Percentiles rank a stretch among this genome's conserved stretches.
Conservation (phyloP, 106 monocot species). For the Dactylorhiza incarnata region DNA sequence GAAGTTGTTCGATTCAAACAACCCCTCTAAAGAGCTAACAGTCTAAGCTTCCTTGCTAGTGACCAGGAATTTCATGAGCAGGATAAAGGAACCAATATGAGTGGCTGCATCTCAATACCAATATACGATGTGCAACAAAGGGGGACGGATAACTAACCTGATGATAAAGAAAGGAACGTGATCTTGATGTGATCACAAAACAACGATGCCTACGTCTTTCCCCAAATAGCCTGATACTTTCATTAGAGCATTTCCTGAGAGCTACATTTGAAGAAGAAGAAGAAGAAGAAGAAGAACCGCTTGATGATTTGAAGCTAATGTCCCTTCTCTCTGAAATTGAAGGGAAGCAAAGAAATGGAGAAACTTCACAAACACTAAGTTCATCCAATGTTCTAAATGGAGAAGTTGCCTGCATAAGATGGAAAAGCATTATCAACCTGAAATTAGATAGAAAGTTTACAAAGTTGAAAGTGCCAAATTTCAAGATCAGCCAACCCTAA, state of each 20-base stretch:
- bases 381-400: conserved; percentile 86
- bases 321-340: conserved; percentile 32
- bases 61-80: no score
- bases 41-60: no score
- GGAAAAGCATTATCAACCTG: background rate
- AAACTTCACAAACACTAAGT: conserved; percentile 56
- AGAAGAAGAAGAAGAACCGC: conserved; percentile 11
- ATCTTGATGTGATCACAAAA: conserved; percentile 71
- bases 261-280: conserved; percentile 7
- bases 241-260: conserved; percentile 4
- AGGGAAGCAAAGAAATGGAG: conserved; percentile 54
- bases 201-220: conserved; percentile 55
- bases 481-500: background rate
- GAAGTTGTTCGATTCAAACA: no score
- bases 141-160: conserved; percentile 35
- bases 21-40: no score
- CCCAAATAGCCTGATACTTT: conserved; percentile 40
- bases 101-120: no score
- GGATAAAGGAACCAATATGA: no score
- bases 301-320: conserved; percentile 21
- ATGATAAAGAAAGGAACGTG: conserved; percentile 83
- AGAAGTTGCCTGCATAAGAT: conserved; percentile 56
- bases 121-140: no score
- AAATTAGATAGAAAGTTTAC: background rate
- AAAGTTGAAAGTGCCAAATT: background rate